Evolutionary conservation across 306 rosid species (phyloP), one percentile per base, ranked within the genome.

Genomic region (Mucuna pruriens): DNA sequence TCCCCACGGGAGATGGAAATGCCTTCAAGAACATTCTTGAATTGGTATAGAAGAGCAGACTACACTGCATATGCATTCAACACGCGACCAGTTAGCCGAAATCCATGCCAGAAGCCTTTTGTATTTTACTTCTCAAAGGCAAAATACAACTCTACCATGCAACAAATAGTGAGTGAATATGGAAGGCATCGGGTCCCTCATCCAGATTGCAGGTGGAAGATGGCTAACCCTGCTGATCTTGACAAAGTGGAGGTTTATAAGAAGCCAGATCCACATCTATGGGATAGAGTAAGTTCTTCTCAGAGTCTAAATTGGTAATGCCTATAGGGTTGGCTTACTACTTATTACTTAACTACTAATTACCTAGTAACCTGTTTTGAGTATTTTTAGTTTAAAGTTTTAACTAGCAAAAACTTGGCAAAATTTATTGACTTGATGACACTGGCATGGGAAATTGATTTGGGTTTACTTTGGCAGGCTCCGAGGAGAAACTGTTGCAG

Each of bases 401-500:
- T 36, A 45, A 42, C 39, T 17, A 26, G 3, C 33, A 58, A 78
- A 66, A 8, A 25, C 33, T 7, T 36, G 1, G 36, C 38, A 49
- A 74, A 52, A 1, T 74, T 29, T 40, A 63, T 51, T 25, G 1
- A 26, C 74, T 51, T 81, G 38, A 7, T 63, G 17, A 22, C 36
- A 72, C 68, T 77, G 26, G 8, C 25, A 45, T 79, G 74, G 60
- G 64, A 70, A 63, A 52, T 66, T 80, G 63, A 86, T 44, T 42
- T 12, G 67, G 38, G 44, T 88, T 75, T 76, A 40, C 49, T 79
- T 60, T 23, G 63, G 82, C 94, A 96, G 99, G 90, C 97, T 11
- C 98, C 99, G 2, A 89, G 99, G 78, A 90, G 99, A 87, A 96
- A 90, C 75, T 96, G 99, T 82, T 96, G 99, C 92, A 87, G 92